Base-by-base conservation (phyloP, 495 filamentous ascomycete genomes). In the Talaromyces adpressus region DNA sequence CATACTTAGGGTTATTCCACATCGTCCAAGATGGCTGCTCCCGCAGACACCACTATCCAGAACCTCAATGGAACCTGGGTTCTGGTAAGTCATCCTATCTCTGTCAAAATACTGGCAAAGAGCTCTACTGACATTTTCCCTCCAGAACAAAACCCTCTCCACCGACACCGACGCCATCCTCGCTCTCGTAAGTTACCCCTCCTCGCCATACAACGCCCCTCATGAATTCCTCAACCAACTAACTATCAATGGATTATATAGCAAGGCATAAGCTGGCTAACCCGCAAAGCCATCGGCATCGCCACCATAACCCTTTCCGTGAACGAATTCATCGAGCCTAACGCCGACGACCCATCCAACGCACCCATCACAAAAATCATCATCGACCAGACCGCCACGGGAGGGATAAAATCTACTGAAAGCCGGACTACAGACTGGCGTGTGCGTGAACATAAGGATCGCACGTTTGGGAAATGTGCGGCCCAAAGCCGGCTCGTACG, bases 191-290 rank as follows among this genome's bases (percentile, higher is more conserved):
- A 34, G 66, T 65, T 59, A 51, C 52, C 27, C 41, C 62, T 47
- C 57, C 62, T 59, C 18, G n/a, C 29, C 5, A 30, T 27, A 27
- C 27, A 27, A 27, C 27, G 3, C 29, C 29, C 5, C 29, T 30
- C 29, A 30, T 30, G 29, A 1, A 30, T 30, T 7, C 29, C 29
- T 30, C 9, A 30, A 29, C 45, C 52, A 18, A 25, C 63, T 66
- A 68, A 66, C 70, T 63, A 16, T 23, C 57, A 62, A 53, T 16
- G 36, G 5, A 11, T 34, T 3, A 32, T 2, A 69, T 59, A 86
- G 77, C 94, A 97, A 85, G 88, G 88, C 75, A 77, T 98, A 59
- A 74, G 86, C 81, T 98, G 89, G 90, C 66, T 91, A 61, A 82
- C 85, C 39, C 93, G 94, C 75, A 91, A 89, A 79, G 83, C 84